Evolutionary conservation across 257 asterid genomes (phyloP), one percentile per base, ranked within the genome.

Genomic region (Paulownia fortunei): DNA sequence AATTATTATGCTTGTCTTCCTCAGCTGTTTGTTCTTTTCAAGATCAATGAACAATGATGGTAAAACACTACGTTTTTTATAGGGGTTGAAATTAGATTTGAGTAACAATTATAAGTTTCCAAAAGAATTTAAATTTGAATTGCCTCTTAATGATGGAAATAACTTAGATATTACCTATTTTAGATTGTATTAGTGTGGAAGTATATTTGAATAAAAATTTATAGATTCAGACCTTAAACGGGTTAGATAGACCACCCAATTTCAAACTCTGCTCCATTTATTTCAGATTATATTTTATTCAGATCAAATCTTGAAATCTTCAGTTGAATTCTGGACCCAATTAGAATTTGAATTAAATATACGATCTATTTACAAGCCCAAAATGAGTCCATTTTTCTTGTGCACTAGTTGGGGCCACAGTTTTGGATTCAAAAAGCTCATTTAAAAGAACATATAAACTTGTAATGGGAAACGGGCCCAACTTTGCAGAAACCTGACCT

Each of bases 1-100:
- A 47, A 62, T n/a, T 18, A 69, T 69, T 6, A 11, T 72, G 79
- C 49, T 67, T 69, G 6, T 34, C 49, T 49, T 61, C 7, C n/a
- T 77, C 39, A n/a, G 4, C 37, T 36, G 8, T 54, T 52, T 23
- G 5, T 21, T 6, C 60, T 27, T 67, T 30, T 55, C 16, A 16
- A 41, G 30, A 18, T 54, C 39, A 4, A 19, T 7, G 2, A 15
- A 2, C 1, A 47, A 49, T 27, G 18, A 69, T 46, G 61, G 36
- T 26, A 26, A 24, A 19, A 36, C 15, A 68, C 1, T 1, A 16
- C n/a, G n/a, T n/a, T n/a, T n/a, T n/a, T 23, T 54, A 58, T 26
- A 2, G 3, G 5, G 15, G 12, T 19, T 55, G 62, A 8, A 21
- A n/a, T 0, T 27, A 9, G n/a, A 58, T 23, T 8, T 58, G n/a